phyloP scores from a whole-genome alignment of 2,329 filamentous ascomycete species.

The Madurella mycetomatis region DNA sequence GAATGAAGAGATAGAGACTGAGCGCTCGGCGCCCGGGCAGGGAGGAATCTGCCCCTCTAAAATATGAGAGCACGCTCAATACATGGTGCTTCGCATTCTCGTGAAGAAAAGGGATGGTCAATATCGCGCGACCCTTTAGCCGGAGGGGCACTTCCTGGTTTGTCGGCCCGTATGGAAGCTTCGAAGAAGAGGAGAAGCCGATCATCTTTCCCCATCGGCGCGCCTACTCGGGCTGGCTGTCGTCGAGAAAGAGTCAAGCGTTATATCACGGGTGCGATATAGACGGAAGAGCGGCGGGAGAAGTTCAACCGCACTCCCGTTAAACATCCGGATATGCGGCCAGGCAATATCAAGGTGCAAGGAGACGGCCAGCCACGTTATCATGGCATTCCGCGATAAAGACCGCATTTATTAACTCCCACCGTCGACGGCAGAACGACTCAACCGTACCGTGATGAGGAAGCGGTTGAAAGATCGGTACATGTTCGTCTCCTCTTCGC shows the following conservation, averaged over 20 bases:
- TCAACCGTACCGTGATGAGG: not conserved
- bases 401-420: not conserved
- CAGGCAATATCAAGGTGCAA: constrained; percentile 15
- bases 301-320: constrained; percentile 9
- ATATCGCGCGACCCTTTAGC: constrained; percentile 21
- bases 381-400: constrained; percentile 1
- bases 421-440: not conserved
- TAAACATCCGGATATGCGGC: constrained; percentile 20
- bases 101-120: constrained; percentile 3
- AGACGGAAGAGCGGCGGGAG: constrained; percentile 13
- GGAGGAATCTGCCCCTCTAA: constrained; percentile 13
- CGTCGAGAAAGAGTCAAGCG: not conserved
- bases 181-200: constrained; percentile 3
- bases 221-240: not conserved
- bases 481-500: not conserved
- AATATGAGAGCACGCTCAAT: constrained; percentile 11
- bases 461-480: not conserved
- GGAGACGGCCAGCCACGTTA: constrained; percentile 6
- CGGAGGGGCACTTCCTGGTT: not conserved
- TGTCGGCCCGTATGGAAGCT: not conserved
- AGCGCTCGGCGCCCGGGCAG: not conserved
- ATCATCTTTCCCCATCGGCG: not conserved
- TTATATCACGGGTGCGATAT: constrained; percentile 14
- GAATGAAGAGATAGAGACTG: constrained; percentile 18
- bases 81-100: constrained; percentile 2